Evolutionary conservation across 2,329 filamentous ascomycete genomes (phyloP).

Genomic region (Helotiales sp.): DNA sequence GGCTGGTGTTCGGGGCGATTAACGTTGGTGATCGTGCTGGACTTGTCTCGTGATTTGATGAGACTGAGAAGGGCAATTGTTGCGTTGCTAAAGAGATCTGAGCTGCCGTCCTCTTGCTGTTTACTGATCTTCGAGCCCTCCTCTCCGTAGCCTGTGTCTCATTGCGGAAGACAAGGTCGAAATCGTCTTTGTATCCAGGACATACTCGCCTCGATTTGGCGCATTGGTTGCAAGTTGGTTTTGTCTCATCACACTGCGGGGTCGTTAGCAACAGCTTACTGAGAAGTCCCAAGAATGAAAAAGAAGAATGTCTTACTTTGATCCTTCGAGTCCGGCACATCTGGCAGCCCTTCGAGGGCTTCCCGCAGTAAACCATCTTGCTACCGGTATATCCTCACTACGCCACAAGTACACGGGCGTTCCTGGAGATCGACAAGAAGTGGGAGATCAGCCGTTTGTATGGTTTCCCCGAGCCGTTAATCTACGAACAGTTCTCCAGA

Average conservation of each 20-base stretch:
- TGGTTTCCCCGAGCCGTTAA: neutral
- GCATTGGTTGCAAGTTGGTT: slow-evolving; percentile 69
- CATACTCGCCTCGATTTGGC: slow-evolving; percentile 66
- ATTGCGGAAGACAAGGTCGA: slow-evolving; percentile 74
- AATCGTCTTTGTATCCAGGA: slow-evolving; percentile 72
- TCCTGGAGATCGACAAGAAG: slow-evolving; percentile 5
- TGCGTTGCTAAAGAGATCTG: slow-evolving; percentile 27
- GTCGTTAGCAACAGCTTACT: neutral
- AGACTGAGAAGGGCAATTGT: slow-evolving; percentile 18
- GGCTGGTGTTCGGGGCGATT: slow-evolving; percentile 22
- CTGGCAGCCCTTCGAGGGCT: slow-evolving; percentile 71
- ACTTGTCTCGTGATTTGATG: neutral
- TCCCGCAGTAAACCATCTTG: slow-evolving; percentile 69
- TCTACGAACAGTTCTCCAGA: neutral
- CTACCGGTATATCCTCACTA: slow-evolving; percentile 5
- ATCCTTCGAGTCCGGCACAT: slow-evolving; percentile 76
- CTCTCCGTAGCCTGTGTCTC: slow-evolving; percentile 72
- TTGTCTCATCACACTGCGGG: slow-evolving; percentile 67
- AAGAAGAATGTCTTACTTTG: slow-evolving; percentile 58
- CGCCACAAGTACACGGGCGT: neutral
- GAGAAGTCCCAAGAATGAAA: neutral
- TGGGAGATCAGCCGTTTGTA: neutral
- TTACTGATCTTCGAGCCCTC: slow-evolving; percentile 61
- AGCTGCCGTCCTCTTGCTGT: slow-evolving; percentile 50
- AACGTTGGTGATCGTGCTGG: slow-evolving; percentile 8